phyloP scores from a whole-genome alignment of 2,329 filamentous ascomycete species.

The Colletotrichum simmondsii region DNA sequence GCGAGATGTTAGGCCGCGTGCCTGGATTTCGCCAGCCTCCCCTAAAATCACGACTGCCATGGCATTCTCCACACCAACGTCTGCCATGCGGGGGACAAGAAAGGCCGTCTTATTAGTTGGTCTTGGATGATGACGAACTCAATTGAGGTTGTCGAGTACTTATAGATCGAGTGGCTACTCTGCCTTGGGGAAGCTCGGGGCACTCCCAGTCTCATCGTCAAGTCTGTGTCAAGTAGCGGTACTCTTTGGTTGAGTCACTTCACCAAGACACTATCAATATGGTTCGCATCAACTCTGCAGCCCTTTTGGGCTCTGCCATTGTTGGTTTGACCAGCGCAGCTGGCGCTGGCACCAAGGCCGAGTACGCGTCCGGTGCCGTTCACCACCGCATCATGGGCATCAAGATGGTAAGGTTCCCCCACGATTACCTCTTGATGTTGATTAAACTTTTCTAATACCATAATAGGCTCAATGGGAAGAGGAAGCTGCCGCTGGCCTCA shows the following conservation, averaged over 20 bases:
- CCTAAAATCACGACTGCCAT: not conserved
- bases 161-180: not conserved
- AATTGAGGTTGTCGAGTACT: not conserved
- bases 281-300: conserved; percentile 35
- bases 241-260: conserved; percentile 2
- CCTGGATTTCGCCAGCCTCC: conserved; percentile 19
- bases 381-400: conserved; percentile 39
- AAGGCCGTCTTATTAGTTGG: not conserved
- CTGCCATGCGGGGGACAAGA: conserved; percentile 3
- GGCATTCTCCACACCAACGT: conserved; percentile 13
- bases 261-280: conserved; percentile 28
- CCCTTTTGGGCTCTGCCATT: conserved; percentile 37
- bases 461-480: conserved; percentile 44
- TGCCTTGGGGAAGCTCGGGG: not conserved
- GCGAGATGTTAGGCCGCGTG: not conserved
- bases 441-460: too few relatives aligned
- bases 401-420: conserved; percentile 36
- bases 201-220: not conserved
- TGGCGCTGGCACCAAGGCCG: conserved; percentile 37
- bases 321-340: conserved; percentile 36
- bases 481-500: conserved; percentile 45
- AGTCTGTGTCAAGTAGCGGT: conserved; percentile 1
- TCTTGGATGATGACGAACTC: not conserved
- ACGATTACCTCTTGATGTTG: too few relatives aligned
- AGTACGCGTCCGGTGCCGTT: conserved; percentile 38